Percentiles rank a stretch among this genome's conserved stretches.
phyloP scores from a whole-genome alignment of 164 flowering plant genomes.

The Kingdonia uniflora region DNA sequence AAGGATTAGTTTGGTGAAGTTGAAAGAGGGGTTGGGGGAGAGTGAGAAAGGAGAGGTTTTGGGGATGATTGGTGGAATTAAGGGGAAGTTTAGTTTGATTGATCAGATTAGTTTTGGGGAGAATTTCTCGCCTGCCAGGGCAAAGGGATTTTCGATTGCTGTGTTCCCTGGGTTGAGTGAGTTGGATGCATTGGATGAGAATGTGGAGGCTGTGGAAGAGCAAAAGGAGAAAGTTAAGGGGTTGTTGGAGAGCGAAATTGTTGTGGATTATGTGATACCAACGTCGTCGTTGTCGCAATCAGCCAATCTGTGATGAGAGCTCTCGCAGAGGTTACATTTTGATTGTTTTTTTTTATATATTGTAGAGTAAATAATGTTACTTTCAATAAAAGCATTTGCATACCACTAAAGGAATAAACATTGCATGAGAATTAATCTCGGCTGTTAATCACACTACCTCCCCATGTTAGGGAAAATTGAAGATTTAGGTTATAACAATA shows the following conservation, averaged over 20 bases:
- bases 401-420: too few relatives aligned
- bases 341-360: too few relatives aligned
- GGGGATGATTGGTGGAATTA: conserved; percentile 30
- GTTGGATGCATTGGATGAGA: conserved; percentile 29
- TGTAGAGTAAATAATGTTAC: too few relatives aligned
- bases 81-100: conserved; percentile 20
- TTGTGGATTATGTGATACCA: conserved; percentile 40
- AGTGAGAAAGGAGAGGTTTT: conserved; percentile 30
- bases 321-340: too few relatives aligned
- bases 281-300: conserved; percentile 9
- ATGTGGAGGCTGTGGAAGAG: conserved; percentile 22
- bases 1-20: conserved; percentile 40
- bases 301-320: conserved; percentile 23
- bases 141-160: conserved; percentile 54
- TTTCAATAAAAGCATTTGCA: too few relatives aligned
- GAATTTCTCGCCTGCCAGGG: conserved; percentile 63
- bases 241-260: conserved; percentile 34
- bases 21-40: conserved; percentile 32
- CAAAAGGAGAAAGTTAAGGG: conserved; percentile 41
- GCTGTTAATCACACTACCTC: too few relatives aligned
- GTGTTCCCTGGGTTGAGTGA: conserved; percentile 33
- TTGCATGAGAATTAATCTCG: too few relatives aligned
- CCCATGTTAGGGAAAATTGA: too few relatives aligned
- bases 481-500: too few relatives aligned
- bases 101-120: conserved; percentile 47